Evolutionary conservation across 75 land plant species (phyloP).

Genomic region (Larix kaempferi): DNA sequence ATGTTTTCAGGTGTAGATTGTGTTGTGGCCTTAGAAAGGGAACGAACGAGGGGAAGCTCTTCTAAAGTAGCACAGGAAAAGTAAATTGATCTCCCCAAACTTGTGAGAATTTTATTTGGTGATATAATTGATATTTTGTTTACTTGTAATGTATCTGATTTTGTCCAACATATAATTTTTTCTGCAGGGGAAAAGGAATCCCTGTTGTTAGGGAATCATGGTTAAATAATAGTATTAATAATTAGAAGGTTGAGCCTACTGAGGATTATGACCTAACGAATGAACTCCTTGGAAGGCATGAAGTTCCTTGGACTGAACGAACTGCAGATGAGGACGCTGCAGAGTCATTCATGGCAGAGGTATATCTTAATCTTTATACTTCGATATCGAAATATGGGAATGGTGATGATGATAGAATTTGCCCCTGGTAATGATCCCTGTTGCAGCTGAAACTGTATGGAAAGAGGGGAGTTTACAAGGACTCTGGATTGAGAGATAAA

Average conservation of each 20-base stretch:
- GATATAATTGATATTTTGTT: not conserved
- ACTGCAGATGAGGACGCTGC: conserved; percentile 49
- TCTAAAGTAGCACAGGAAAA: conserved; percentile 52
- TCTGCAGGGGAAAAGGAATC: conserved; percentile 40
- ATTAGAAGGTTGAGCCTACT: conserved; percentile 35
- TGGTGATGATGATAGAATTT: not conserved
- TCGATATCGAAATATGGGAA: not conserved
- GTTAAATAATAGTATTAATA: conserved; percentile 59
- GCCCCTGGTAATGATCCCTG: not conserved
- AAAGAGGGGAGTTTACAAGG: conserved; percentile 68
- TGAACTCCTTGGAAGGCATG: conserved; percentile 30
- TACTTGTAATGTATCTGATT: not conserved
- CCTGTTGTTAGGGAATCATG: conserved; percentile 65
- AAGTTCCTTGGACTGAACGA: conserved; percentile 54
- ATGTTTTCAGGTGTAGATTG: conserved; percentile 48
- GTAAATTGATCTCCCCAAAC: conserved; percentile 21
- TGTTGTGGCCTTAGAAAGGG: conserved; percentile 51
- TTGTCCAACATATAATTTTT: not conserved
- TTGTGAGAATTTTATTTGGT: not conserved
- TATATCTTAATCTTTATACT: not conserved
- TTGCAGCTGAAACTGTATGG: conserved; percentile 64
- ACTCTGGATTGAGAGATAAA: conserved; percentile 45
- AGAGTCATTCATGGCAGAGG: conserved; percentile 49
- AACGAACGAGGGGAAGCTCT: conserved; percentile 52
- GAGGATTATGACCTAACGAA: conserved; percentile 46